phyloP scores from a whole-genome alignment of 768 basidiomycete genomes.

The Russula olivacea region DNA sequence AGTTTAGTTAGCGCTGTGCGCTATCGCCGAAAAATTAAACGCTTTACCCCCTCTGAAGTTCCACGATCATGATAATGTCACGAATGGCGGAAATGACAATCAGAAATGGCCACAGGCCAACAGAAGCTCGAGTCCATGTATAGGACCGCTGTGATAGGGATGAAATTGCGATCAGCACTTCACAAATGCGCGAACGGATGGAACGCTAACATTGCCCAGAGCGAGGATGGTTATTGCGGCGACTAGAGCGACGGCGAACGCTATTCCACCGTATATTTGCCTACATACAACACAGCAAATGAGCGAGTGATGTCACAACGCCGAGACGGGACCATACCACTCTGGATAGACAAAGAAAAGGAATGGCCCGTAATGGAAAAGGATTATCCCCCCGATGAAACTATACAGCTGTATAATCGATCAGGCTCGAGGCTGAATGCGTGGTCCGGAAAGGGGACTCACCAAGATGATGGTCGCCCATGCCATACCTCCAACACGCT shows the following conservation, averaged over 20 bases:
- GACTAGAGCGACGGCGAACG: slow-evolving; percentile 44
- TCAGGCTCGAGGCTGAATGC: slow-evolving; percentile 10
- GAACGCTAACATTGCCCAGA: slow-evolving; percentile 48
- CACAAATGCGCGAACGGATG: slow-evolving; percentile 25
- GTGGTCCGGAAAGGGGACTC: slow-evolving; percentile 26
- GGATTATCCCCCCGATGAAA: slow-evolving; percentile 57
- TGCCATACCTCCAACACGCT: slow-evolving; percentile 69
- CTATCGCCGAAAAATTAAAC: slow-evolving; percentile 26
- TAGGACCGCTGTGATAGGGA: slow-evolving; percentile 51
- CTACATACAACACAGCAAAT: slow-evolving; percentile 31
- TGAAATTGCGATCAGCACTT: slow-evolving; percentile 19
- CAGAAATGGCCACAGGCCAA: slow-evolving; percentile 66
- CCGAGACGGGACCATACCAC: slow-evolving; percentile 40
- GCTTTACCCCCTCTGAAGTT: slow-evolving; percentile 62
- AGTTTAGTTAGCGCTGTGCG: slow-evolving; percentile 5
- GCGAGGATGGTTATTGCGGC: slow-evolving; percentile 53
- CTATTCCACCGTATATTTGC: slow-evolving; percentile 67
- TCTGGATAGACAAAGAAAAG: slow-evolving; percentile 61
- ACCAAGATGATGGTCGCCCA: slow-evolving; percentile 62
- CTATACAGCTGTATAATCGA: slow-evolving; percentile 49
- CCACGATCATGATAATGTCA: slow-evolving; percentile 66
- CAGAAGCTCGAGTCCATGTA: slow-evolving; percentile 57
- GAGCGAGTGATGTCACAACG: slow-evolving; percentile 1
- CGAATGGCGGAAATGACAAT: slow-evolving; percentile 59
- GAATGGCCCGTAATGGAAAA: slow-evolving; percentile 55